phyloP scores from a whole-genome alignment of 306 rosid genomes.

The Clitoria ternatea region DNA sequence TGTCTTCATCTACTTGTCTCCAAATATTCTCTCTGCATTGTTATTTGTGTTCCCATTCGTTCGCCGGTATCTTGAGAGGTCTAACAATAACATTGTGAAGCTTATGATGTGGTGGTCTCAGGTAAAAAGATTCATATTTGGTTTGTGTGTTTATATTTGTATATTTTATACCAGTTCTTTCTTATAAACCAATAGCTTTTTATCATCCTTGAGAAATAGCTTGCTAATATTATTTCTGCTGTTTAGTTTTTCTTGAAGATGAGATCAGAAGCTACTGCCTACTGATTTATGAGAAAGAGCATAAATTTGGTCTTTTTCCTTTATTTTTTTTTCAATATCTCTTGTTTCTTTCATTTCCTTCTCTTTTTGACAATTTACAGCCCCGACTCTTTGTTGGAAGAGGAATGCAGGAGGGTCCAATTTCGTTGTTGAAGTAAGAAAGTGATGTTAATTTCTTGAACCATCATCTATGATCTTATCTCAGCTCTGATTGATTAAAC shows the following conservation, averaged over 20 bases:
- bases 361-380: conserved; percentile 37
- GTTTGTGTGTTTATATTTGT: not conserved
- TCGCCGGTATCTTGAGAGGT: conserved; percentile 76
- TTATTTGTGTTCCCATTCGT: conserved; percentile 76
- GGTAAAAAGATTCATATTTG: conserved; percentile 43
- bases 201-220: conserved; percentile 14
- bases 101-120: conserved; percentile 99
- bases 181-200: not conserved
- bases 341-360: conserved; percentile 4
- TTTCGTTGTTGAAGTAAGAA: conserved; percentile 74
- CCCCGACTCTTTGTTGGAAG: conserved; percentile 97
- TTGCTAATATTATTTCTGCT: not conserved
- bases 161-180: not conserved
- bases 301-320: not conserved
- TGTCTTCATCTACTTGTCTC: conserved; percentile 72
- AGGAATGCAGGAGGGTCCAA: conserved; percentile 94
- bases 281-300: conserved; percentile 19
- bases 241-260: not conserved
- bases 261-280: too few species aligned
- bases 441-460: conserved; percentile 16
- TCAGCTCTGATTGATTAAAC: conserved; percentile 26
- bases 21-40: conserved; percentile 76
- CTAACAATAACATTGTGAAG: conserved; percentile 49
- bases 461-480: conserved; percentile 23
- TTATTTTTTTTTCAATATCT: not conserved